Evolutionary conservation across 202 grass and related monocot species (phyloP).

Genomic region (Schoenoplectus tabernaemontani): DNA sequence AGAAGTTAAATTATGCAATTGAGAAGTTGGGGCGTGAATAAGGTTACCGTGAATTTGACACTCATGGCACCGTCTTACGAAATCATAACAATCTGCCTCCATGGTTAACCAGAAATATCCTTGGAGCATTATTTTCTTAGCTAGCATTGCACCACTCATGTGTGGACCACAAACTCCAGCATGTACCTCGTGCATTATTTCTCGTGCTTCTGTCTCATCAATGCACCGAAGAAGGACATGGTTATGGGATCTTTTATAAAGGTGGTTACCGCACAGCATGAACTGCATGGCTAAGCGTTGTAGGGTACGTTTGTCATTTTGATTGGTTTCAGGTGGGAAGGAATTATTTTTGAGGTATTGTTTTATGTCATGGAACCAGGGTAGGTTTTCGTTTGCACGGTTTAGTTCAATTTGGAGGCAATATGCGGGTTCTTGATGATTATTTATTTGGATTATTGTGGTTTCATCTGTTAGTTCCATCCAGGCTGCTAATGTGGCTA

Average conservation of each 20-base stretch:
- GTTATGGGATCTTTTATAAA: neutral
- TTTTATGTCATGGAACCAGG: neutral
- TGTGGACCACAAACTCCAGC: neutral
- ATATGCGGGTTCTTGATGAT: neutral
- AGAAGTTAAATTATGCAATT: neutral
- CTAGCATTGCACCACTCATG: neutral
- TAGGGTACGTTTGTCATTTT: too few relatives aligned
- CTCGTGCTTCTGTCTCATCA: neutral
- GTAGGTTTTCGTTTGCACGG: neutral
- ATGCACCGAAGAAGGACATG: neutral
- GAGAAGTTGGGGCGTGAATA: neutral
- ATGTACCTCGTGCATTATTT: neutral
- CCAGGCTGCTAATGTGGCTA: neutral
- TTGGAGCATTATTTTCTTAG: neutral
- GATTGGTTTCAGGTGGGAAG: neutral
- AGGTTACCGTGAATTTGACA: neutral
- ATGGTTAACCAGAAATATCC: slow-evolving; percentile 10
- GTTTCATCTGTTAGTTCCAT: too few relatives aligned
- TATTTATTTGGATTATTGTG: neutral
- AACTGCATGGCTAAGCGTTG: too few relatives aligned
- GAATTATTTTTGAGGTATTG: neutral
- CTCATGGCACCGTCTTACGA: neutral
- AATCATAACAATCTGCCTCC: neutral
- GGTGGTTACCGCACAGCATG: neutral
- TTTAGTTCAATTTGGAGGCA: neutral